Evolutionary conservation across 2,329 filamentous ascomycete genomes (phyloP).

Genomic region (Ceratocystis eucalypticola): DNA sequence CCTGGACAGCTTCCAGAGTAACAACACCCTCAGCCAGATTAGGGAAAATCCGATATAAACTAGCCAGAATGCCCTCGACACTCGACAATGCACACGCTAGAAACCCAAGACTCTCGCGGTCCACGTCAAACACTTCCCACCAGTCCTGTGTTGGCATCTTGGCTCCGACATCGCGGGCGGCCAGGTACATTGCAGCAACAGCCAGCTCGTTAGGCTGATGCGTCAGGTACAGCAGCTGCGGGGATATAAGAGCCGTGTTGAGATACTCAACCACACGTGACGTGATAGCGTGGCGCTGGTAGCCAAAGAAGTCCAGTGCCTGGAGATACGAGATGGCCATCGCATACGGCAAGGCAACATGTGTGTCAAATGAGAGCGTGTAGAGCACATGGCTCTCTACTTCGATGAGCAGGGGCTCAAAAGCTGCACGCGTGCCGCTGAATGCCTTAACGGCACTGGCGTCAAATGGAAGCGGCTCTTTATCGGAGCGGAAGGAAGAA

Average conservation of each 20-base stretch:
- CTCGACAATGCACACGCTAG: constrained; percentile 76
- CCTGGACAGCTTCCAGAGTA: constrained; percentile 43
- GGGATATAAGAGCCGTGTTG: constrained; percentile 74
- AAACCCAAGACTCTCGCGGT: constrained; percentile 87
- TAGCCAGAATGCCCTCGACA: constrained; percentile 53
- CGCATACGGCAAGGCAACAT: constrained; percentile 73
- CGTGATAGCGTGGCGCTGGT: constrained; percentile 13
- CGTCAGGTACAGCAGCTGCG: constrained; percentile 80
- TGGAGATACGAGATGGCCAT: constrained; percentile 88
- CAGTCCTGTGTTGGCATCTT: constrained; percentile 75
- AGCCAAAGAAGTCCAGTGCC: constrained; percentile 56
- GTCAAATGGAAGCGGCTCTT: constrained; percentile 28
- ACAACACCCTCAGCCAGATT: constrained; percentile 38
- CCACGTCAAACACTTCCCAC: constrained; percentile 98
- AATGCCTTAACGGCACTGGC: constrained; percentile 53
- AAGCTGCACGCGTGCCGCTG: constrained; percentile 56
- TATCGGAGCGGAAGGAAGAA: constrained; percentile 34
- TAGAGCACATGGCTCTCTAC: constrained; percentile 66
- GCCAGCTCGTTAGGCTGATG: constrained; percentile 80
- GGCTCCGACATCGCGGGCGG: constrained; percentile 59
- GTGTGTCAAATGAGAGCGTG: constrained; percentile 65
- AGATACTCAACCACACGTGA: constrained; percentile 58
- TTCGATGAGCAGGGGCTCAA: constrained; percentile 51
- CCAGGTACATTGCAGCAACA: constrained; percentile 80
- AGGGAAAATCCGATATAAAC: constrained; percentile 45